A percentile compares a stretch with the other conserved stretches of the same genome.
Conservation (phyloP, 1,139 yeast species). For the Suhomyces maxii region DNA sequence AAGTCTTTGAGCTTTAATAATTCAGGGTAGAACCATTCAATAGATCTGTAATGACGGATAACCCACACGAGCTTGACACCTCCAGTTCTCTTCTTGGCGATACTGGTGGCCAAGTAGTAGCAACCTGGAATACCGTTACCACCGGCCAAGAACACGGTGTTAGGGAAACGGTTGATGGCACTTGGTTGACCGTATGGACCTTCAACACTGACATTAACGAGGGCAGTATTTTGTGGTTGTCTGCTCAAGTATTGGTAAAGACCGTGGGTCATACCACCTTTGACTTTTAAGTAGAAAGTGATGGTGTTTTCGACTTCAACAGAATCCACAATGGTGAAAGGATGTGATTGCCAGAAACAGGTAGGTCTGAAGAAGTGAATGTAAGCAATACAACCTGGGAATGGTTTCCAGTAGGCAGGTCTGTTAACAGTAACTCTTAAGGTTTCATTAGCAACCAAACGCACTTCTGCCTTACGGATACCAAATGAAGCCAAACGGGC, state of each 20-base stretch:
- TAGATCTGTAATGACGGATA: slow-evolving; percentile 40
- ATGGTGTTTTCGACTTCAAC: slow-evolving; percentile 30
- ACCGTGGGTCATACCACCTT: slow-evolving; percentile 39
- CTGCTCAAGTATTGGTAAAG: slow-evolving; percentile 40
- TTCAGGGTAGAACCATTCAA: slow-evolving; percentile 33
- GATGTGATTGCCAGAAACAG: slow-evolving; percentile 59
- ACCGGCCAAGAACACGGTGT: slow-evolving; percentile 56
- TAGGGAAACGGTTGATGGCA: slow-evolving; percentile 50
- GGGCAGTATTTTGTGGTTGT: slow-evolving; percentile 45
- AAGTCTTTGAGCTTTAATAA: slow-evolving; percentile 29
- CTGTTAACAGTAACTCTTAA: slow-evolving; percentile 36
- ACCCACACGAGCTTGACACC: slow-evolving; percentile 48
- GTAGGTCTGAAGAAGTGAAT: slow-evolving; percentile 40
- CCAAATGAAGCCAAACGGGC: slow-evolving; percentile 53
- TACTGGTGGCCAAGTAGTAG: slow-evolving; percentile 32
- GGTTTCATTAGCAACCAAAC: slow-evolving; percentile 49
- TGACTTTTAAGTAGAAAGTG: slow-evolving; percentile 37
- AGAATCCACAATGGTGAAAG: slow-evolving; percentile 50
- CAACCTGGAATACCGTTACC: slow-evolving; percentile 74
- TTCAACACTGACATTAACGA: slow-evolving; percentile 36
- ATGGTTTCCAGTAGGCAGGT: slow-evolving; percentile 41
- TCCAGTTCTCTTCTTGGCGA: slow-evolving; percentile 19
- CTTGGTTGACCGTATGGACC: slow-evolving; percentile 43
- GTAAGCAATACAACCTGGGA: slow-evolving; percentile 42
- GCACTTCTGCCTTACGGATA: slow-evolving; percentile 46